Percentiles rank a stretch among this genome's conserved stretches.
Evolutionary conservation across 306 rosid genomes (phyloP).

Genomic region (Prunus armeniaca): DNA sequence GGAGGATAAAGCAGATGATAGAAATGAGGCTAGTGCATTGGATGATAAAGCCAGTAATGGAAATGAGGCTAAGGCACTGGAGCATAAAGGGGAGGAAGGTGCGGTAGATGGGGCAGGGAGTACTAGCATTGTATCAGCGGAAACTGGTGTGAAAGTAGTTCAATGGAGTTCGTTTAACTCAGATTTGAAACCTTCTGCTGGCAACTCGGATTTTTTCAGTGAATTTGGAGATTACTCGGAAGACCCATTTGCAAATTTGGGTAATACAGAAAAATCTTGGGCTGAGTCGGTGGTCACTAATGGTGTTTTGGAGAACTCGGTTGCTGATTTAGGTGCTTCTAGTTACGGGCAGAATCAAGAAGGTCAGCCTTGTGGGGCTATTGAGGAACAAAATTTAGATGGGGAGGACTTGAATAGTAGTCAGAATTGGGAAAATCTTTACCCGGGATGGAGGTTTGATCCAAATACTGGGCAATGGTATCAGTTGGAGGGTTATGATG

Average conservation of each 20-base stretch:
- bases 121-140: slow-evolving; percentile 17
- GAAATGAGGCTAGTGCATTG: not conserved
- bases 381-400: slow-evolving; percentile 16
- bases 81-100: not conserved
- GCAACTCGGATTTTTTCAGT: slow-evolving; percentile 47
- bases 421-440: slow-evolving; percentile 62
- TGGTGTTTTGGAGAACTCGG: slow-evolving; percentile 18
- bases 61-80: not conserved
- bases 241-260: slow-evolving; percentile 31
- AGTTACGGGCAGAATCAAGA: slow-evolving; percentile 33
- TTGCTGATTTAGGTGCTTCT: slow-evolving; percentile 15
- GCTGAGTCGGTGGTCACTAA: slow-evolving; percentile 10
- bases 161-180: slow-evolving; percentile 63
- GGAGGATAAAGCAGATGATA: not conserved
- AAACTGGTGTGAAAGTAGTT: slow-evolving; percentile 46
- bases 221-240: slow-evolving; percentile 44
- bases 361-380: slow-evolving; percentile 35
- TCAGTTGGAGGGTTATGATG: slow-evolving; percentile 47
- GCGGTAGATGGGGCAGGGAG: slow-evolving; percentile 6
- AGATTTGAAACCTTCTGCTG: slow-evolving; percentile 35
- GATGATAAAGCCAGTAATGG: not conserved
- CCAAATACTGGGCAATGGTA: slow-evolving; percentile 59
- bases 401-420: slow-evolving; percentile 43
- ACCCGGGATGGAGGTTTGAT: slow-evolving; percentile 82
- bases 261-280: slow-evolving; percentile 4